Evolutionary conservation across 495 filamentous ascomycete species (phyloP), one percentile per base, ranked within the genome.

Genomic region (Baudoinia panamericana): DNA sequence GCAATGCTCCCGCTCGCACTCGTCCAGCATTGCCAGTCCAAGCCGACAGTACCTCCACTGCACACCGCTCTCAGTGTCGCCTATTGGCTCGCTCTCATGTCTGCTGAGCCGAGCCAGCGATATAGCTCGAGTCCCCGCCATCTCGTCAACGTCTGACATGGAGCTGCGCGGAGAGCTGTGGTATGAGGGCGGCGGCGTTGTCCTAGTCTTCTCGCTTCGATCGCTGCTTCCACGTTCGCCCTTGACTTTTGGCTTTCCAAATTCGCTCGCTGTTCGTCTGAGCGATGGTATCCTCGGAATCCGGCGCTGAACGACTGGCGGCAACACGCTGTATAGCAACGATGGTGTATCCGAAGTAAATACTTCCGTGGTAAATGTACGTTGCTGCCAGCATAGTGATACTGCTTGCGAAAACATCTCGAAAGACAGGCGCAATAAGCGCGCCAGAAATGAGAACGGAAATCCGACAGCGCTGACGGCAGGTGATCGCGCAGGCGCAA

Each of bases 41-140:
- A 65, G 63, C 46, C 56, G 59, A 6, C 61, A 63, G 55, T 62
- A 68, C 43, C 62, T 66, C 65, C 63, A 67, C n/a, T 50, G 51
- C 30, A 68, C 60, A 5, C 57, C 63, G 39, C 52, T 61, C 26
- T 52, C 48, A 29, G 15, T 30, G 18, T 46, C 36, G 4, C 13
- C 34, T 23, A n/a, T n/a, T n/a, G n/a, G n/a, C n/a, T n/a, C n/a
- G n/a, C n/a, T n/a, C n/a, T n/a, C n/a, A n/a, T n/a, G n/a, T n/a
- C n/a, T n/a, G n/a, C n/a, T n/a, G n/a, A n/a, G n/a, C n/a, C n/a
- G n/a, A n/a, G n/a, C n/a, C n/a, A n/a, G n/a, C n/a, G n/a, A n/a
- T n/a, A n/a, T n/a, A n/a, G n/a, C n/a, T n/a, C n/a, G n/a, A n/a
- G n/a, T n/a, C n/a, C n/a, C n/a, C n/a, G n/a, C n/a, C n/a, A n/a